Evolutionary conservation across 768 basidiomycete species (phyloP).

Genomic region (Dacryopinax primogenitus): DNA sequence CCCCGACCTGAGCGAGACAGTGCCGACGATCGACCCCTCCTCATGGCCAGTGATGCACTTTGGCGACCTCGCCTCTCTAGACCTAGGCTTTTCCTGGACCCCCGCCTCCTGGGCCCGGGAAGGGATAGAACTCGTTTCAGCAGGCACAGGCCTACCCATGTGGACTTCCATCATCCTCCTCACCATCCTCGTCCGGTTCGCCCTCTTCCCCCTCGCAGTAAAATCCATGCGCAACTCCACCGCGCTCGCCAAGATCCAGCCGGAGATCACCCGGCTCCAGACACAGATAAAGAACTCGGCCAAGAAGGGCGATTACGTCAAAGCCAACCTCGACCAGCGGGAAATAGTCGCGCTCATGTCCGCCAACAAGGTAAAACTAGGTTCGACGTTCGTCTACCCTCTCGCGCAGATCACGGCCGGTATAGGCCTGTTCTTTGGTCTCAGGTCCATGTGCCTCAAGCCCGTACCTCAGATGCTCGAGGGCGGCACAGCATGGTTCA

Average conservation of each 20-base stretch:
- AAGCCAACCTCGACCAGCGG: conserved; percentile 34
- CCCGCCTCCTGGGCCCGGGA: neutral
- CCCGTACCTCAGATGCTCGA: conserved; percentile 62
- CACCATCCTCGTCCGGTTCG: neutral
- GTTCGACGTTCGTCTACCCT: conserved; percentile 53
- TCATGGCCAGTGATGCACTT: conserved; percentile 4
- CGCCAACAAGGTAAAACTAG: conserved; percentile 28
- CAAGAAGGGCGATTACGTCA: conserved; percentile 29
- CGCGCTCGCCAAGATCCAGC: conserved; percentile 46
- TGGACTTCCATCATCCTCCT: neutral
- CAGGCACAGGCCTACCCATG: neutral
- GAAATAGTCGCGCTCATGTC: neutral
- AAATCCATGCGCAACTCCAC: conserved; percentile 45
- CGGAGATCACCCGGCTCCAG: conserved; percentile 43
- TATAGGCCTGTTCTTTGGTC: conserved; percentile 69
- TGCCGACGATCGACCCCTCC: neutral
- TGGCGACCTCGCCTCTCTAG: neutral
- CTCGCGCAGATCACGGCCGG: conserved; percentile 59
- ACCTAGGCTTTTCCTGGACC: neutral
- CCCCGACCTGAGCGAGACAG: neutral
- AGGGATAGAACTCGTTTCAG: neutral
- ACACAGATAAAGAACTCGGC: conserved; percentile 37
- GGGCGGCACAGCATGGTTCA: conserved; percentile 61
- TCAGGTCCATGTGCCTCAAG: conserved; percentile 55
- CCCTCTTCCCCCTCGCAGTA: conserved; percentile 25